Evolutionary conservation across 192 early-diverging fungal species (phyloP).

Genomic region (Backusella psychrophila): DNA sequence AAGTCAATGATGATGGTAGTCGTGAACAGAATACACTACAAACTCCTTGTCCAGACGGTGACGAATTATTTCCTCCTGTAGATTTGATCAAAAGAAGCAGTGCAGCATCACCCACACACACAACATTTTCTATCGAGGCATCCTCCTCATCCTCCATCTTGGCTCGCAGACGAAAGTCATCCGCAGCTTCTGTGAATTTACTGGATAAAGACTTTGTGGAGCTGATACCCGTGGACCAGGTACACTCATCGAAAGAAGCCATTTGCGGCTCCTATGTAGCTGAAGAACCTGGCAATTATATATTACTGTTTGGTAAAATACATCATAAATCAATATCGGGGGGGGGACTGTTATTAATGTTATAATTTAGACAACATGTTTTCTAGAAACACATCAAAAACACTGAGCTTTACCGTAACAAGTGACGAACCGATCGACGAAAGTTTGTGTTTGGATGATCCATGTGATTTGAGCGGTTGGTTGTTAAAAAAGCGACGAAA

Average conservation of each 20-base stretch:
- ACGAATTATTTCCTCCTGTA: neutral
- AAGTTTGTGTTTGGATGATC: conserved; percentile 34
- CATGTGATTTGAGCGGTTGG: conserved; percentile 47
- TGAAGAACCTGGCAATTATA: conserved; percentile 76
- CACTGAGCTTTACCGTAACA: conserved; percentile 50
- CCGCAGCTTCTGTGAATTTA: conserved; percentile 5
- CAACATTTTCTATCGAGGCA: neutral
- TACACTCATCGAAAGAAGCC: conserved; percentile 78
- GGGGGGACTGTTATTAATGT: neutral
- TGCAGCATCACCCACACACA: neutral
- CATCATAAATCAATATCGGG: too few relatives aligned
- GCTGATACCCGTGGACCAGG: conserved; percentile 82
- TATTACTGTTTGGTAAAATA: conserved; percentile 65
- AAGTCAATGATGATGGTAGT: neutral
- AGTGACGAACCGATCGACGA: conserved; percentile 18
- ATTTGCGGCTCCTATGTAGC: conserved; percentile 78
- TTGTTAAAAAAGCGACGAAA: conserved; percentile 60
- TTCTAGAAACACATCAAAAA: conserved; percentile 52
- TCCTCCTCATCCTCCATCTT: neutral
- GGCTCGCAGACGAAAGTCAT: neutral
- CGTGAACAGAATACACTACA: neutral
- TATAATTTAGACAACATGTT: conserved; percentile 50
- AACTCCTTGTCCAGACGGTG: neutral
- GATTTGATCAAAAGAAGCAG: neutral
- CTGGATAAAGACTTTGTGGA: conserved; percentile 68